A percentile compares a stretch with the other conserved stretches of the same genome.
phyloP scores from a whole-genome alignment of 2,329 filamentous ascomycete species.

The Neocatenulostroma microsporum region DNA sequence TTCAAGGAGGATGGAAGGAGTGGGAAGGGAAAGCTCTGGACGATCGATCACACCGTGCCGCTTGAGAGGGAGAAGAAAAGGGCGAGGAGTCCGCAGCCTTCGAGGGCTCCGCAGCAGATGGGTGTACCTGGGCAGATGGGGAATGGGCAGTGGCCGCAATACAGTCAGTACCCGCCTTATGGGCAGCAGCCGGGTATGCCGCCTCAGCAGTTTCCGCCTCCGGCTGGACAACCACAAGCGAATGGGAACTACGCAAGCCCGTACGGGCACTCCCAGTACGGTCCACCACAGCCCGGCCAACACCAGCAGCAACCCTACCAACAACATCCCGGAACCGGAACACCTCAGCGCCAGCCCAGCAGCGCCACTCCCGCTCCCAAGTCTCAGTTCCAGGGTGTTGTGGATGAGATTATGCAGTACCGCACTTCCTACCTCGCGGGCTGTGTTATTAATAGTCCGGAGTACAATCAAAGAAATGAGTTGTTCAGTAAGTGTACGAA shows the following conservation, averaged over 20 bases:
- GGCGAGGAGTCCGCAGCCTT: slow-evolving; percentile 37
- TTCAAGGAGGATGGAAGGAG: slow-evolving; percentile 54
- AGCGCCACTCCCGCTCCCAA: slow-evolving; percentile 8
- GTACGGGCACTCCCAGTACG: too few species aligned
- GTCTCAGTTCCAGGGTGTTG: slow-evolving; percentile 17
- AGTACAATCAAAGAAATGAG: slow-evolving; percentile 11
- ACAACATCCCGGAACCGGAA: slow-evolving; percentile 5
- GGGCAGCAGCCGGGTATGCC: slow-evolving; percentile 11
- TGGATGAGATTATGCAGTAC: slow-evolving; percentile 20
- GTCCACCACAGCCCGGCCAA: slow-evolving; percentile 6
- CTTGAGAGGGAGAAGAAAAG: slow-evolving; percentile 53
- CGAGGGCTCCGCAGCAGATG: slow-evolving; percentile 14
- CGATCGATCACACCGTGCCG: slow-evolving; percentile 50
- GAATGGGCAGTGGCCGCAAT: too few species aligned
- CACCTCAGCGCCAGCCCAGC: slow-evolving; percentile 10
- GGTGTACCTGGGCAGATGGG: background rate
- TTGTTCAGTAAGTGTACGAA: slow-evolving; percentile 15
- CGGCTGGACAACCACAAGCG: too few species aligned
- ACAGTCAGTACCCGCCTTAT: slow-evolving; percentile 12
- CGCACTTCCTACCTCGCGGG: slow-evolving; percentile 13
- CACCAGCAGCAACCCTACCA: slow-evolving; percentile 8
- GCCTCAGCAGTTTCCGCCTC: too few species aligned
- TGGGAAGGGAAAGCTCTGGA: slow-evolving; percentile 59
- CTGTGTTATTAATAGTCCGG: slow-evolving; percentile 4
- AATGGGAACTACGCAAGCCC: too few species aligned